Percentiles rank a stretch among this genome's conserved stretches.
Evolutionary conservation across 202 grass and related monocot species (phyloP).

Genomic region (Miscanthus sacchariflorus): DNA sequence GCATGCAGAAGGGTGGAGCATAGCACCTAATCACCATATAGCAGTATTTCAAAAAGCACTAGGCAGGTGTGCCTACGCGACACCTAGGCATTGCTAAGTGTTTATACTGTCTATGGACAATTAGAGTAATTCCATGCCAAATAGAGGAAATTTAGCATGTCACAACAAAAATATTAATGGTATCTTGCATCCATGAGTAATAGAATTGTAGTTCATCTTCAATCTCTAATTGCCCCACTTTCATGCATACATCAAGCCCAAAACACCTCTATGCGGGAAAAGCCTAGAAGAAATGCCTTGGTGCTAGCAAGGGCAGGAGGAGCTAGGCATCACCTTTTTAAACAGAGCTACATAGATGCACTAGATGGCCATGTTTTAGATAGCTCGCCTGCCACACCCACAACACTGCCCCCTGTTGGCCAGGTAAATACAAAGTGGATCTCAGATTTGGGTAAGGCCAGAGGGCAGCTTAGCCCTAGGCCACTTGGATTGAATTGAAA

Average conservation of each 20-base stretch:
- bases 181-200: background rate
- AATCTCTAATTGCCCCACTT: background rate
- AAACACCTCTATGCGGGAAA: background rate
- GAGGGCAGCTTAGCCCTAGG: too few relatives aligned
- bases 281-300: background rate
- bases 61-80: background rate
- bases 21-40: background rate
- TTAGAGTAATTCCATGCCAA: background rate
- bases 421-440: too few relatives aligned
- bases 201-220: background rate
- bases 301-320: background rate
- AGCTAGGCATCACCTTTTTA: background rate
- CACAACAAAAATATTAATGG: background rate
- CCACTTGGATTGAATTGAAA: too few relatives aligned
- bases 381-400: background rate
- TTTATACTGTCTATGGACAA: background rate
- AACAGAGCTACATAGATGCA: background rate
- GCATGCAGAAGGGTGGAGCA: background rate
- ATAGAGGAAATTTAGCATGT: background rate
- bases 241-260: background rate
- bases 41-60: background rate
- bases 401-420: too few relatives aligned
- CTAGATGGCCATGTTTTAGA: background rate
- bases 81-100: background rate
- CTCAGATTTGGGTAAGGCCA: too few relatives aligned